phyloP scores from a whole-genome alignment of 345 rosid species.

The Arabis alpina region DNA sequence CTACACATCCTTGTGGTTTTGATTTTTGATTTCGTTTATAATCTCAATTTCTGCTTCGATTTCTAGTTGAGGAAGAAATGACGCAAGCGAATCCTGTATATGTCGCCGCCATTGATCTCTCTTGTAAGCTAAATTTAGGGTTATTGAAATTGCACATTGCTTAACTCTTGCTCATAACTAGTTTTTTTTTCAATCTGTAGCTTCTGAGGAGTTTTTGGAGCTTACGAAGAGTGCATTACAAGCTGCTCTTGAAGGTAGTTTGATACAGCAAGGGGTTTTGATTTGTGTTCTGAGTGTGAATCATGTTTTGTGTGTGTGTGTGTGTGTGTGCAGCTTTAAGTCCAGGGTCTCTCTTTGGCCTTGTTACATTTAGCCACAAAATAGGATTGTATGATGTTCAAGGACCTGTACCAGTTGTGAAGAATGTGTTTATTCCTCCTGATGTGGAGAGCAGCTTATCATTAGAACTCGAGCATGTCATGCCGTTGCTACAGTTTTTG shows the following conservation, averaged over 20 bases:
- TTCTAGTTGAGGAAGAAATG: constrained; percentile 74
- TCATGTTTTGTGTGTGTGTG: constrained; percentile 24
- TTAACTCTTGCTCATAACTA: background rate
- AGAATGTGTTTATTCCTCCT: constrained; percentile 81
- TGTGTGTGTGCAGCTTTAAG: constrained; percentile 64
- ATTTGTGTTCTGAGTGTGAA: background rate
- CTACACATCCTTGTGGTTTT: background rate
- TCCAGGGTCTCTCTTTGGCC: constrained; percentile 91
- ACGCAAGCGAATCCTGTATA: constrained; percentile 87
- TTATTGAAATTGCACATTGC: too few relatives aligned
- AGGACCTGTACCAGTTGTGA: constrained; percentile 88
- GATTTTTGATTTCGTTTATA: background rate
- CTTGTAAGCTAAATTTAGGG: constrained; percentile 48
- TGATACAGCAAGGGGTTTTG: constrained; percentile 25
- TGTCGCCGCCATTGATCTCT: constrained; percentile 91
- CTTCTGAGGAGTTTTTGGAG: constrained; percentile 97
- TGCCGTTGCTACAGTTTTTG: constrained; percentile 88
- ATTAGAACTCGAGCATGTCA: constrained; percentile 86
- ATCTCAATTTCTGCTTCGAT: background rate
- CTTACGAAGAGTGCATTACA: constrained; percentile 91
- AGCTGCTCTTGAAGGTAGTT: constrained; percentile 90
- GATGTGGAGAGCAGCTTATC: constrained; percentile 69
- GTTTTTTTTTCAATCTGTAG: constrained; percentile 48
- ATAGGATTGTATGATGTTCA: constrained; percentile 95
- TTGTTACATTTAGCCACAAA: constrained; percentile 93